Conservation (phyloP, 2,329 filamentous ascomycete genomes). For the Diplodia intermedia region DNA sequence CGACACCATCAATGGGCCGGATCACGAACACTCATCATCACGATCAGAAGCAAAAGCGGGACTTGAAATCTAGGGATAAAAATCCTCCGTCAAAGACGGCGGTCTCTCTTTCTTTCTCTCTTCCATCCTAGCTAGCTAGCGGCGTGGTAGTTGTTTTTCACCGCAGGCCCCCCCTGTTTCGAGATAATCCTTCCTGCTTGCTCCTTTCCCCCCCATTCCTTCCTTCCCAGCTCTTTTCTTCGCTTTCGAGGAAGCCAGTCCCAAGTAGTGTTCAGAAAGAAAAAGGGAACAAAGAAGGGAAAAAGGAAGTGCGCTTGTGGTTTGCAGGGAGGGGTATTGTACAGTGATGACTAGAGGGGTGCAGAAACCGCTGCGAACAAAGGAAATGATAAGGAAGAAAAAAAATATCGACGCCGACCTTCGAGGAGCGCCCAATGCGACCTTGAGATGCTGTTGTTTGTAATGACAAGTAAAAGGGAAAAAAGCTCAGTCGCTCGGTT, state of each 20-base stretch:
- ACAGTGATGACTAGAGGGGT: too few relatives aligned
- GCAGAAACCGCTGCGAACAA: conserved; percentile 1
- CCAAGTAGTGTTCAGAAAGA: background rate
- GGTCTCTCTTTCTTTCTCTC: background rate
- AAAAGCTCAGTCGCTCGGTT: conserved; percentile 13
- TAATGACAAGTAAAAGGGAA: background rate
- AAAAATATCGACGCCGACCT: background rate
- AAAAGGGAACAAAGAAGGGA: background rate
- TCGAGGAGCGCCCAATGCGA: background rate
- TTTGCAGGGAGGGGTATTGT: background rate
- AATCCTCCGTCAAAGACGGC: conserved; percentile 6
- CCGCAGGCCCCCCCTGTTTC: background rate
- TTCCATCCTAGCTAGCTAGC: background rate
- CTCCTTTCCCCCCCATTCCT: background rate
- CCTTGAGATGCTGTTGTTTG: conserved; percentile 9
- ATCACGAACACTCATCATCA: background rate
- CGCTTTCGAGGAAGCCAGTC: conserved; percentile 11
- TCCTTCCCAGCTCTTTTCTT: background rate
- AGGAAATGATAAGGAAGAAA: background rate
- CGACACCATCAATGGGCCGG: background rate
- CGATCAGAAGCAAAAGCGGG: background rate
- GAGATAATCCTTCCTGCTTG: background rate
- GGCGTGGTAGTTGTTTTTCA: background rate
- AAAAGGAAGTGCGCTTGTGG: background rate
- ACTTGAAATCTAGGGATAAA: background rate